Conservation (phyloP, 352 stramenopile genomes). For the Globisporangium megalacanthum region DNA sequence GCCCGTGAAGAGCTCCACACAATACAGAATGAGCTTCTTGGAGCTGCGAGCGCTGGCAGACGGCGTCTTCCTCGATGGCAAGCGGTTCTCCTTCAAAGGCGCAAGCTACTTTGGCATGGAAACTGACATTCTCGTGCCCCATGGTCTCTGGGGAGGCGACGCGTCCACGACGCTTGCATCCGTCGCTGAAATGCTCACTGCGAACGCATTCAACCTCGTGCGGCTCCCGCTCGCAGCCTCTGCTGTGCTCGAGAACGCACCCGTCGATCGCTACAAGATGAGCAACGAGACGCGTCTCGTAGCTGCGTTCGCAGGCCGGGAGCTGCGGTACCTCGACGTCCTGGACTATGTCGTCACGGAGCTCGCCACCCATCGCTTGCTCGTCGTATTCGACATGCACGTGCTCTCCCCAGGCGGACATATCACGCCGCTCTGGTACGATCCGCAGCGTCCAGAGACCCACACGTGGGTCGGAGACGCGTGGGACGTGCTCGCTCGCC, state of each 20-base stretch:
- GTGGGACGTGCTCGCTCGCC: constrained; percentile 29
- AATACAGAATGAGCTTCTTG: background rate
- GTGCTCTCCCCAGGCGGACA: constrained; percentile 30
- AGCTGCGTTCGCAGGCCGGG: constrained; percentile 18
- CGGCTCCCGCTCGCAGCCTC: constrained; percentile 43
- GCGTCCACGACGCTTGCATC: constrained; percentile 39
- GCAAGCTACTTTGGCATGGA: constrained; percentile 65
- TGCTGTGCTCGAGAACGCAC: constrained; percentile 30
- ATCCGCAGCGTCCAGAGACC: constrained; percentile 10
- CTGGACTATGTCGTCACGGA: constrained; percentile 39
- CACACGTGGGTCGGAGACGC: constrained; percentile 21
- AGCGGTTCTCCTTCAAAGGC: constrained; percentile 45
- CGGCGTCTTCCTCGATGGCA: constrained; percentile 26
- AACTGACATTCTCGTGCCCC: constrained; percentile 46
- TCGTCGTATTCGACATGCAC: constrained; percentile 47
- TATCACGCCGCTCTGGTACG: constrained; percentile 47
- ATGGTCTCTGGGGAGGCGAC: constrained; percentile 53
- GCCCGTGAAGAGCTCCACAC: no score
- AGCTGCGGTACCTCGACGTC: constrained; percentile 46
- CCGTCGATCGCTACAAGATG: constrained; percentile 34
- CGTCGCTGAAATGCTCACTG: constrained; percentile 26
- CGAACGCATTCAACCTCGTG: constrained; percentile 47
- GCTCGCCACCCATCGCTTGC: constrained; percentile 22
- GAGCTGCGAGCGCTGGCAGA: constrained; percentile 27
- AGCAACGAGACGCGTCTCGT: constrained; percentile 32